Base-by-base conservation (phyloP, 2,329 filamentous ascomycete genomes). In the Fusarium gaditjirri region DNA sequence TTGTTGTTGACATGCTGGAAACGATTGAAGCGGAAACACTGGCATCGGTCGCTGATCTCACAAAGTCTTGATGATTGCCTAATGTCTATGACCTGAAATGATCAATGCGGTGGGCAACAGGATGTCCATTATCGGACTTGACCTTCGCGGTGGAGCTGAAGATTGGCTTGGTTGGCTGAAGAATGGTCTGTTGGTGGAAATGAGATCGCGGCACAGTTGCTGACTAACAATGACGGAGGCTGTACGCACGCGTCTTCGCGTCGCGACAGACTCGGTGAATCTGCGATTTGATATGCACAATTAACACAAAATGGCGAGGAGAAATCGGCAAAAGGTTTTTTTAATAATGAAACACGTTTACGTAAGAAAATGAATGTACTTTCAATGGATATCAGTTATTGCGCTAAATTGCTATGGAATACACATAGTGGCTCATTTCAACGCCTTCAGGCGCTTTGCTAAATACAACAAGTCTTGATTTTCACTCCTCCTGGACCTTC, bases 401-500 rank as follows among this genome's bases (percentile, higher is more conserved):
- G 23, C 19, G 49, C 10, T 39, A n/a, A 17, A 29, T n/a, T 27
- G 14, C 19, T 29, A 39, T 53, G 4, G 4, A 6, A 39, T 39
- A 39, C 23, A 29, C 12, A n/a, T 29, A 17, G 8, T 7, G 4
- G n/a, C 49, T n/a, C 2, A 14, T 11, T 17, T 31, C 49, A 27
- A 16, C 33, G 2, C n/a, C 17, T 36, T 3, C 12, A 27, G 3
- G 13, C 19, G 3, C 17, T n/a, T 17, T 53, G 17, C 47, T 35
- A 52, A 27, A 21, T 23, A 21, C 17, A n/a, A 53, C 5, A 17
- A n/a, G 13, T n/a, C 33, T n/a, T 16, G 8, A 14, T 4, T 17
- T 33, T 29, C 27, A 53, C 41, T 44, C 59, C 47, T 61, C 60
- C 21, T 66, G 63, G 8, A 66, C 61, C 38, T 66, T 66, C 33